These are phyloP conservation scores for Phaeolepiota aurea DNA, from an alignment of 768 basidiomycete genomes.

Conservation along the genomic window DNA sequence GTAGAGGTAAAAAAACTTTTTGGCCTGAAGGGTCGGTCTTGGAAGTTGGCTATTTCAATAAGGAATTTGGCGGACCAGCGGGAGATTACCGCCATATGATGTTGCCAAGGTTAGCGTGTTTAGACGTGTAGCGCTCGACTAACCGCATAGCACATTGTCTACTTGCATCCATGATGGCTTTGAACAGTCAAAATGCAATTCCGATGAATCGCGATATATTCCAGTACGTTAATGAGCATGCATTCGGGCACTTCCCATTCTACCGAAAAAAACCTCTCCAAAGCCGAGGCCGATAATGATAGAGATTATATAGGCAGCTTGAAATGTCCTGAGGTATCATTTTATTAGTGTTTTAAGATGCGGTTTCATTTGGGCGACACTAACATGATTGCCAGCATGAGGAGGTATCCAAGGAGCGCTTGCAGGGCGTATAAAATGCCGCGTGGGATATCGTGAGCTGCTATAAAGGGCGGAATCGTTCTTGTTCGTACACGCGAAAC, in stretches of 20 bases:
- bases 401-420: slow-evolving; percentile 49
- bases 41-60: too few species aligned
- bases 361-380: slow-evolving; percentile 14
- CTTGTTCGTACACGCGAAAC: too few species aligned
- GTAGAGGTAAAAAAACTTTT: too few species aligned
- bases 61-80: too few species aligned
- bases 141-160: too few species aligned
- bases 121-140: too few species aligned
- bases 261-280: slow-evolving; percentile 69
- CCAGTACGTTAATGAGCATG: slow-evolving; percentile 2
- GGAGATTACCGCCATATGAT: too few species aligned
- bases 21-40: too few species aligned
- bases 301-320: slow-evolving; percentile 67
- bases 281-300: slow-evolving; percentile 63
- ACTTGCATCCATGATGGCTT: too few species aligned
- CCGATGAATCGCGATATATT: too few species aligned
- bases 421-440: slow-evolving; percentile 61
- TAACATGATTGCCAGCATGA: slow-evolving; percentile 83
- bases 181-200: too few species aligned
- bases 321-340: slow-evolving; percentile 63
- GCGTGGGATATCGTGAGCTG: slow-evolving; percentile 60
- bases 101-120: too few species aligned
- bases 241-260: slow-evolving; percentile 26
- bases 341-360: slow-evolving; percentile 1
- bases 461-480: slow-evolving; percentile 54